Percentiles rank a stretch among this genome's conserved stretches.
These are phyloP conservation scores for Saturnispora hagleri DNA, from an alignment of 805 yeast genomes.

Conservation along the genomic window DNA sequence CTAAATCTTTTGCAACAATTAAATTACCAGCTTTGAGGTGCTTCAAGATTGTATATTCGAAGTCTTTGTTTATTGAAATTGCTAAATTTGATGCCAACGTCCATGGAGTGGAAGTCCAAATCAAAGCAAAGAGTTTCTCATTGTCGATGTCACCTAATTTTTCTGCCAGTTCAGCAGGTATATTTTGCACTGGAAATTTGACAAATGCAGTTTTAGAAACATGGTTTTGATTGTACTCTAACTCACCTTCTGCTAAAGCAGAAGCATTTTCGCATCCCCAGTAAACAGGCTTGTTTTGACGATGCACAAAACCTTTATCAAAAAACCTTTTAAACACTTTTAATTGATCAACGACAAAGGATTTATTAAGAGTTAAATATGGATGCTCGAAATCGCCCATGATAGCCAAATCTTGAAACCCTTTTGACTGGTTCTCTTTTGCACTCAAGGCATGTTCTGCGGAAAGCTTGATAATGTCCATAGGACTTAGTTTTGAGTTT, in stretches of 20 bases:
- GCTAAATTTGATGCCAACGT: conserved; percentile 85
- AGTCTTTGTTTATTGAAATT: conserved; percentile 53
- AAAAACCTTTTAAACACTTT: conserved; percentile 58
- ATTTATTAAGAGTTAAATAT: conserved; percentile 63
- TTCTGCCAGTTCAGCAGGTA: conserved; percentile 15
- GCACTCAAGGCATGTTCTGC: conserved; percentile 59
- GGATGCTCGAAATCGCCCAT: conserved; percentile 74
- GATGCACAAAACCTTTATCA: conserved; percentile 55
- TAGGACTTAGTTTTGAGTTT: conserved; percentile 27
- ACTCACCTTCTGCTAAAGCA: conserved; percentile 93
- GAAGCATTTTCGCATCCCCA: conserved; percentile 95
- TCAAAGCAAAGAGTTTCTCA: conserved; percentile 30
- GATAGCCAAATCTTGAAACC: conserved; percentile 64
- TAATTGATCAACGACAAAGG: conserved; percentile 70
- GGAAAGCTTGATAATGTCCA: conserved; percentile 61
- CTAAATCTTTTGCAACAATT: conserved; percentile 49
- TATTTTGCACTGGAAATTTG: conserved; percentile 45
- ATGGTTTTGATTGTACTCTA: conserved; percentile 74
- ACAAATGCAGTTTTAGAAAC: conserved; percentile 59
- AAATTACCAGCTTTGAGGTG: conserved; percentile 32
- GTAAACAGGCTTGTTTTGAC: conserved; percentile 91
- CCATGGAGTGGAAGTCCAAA: conserved; percentile 99
- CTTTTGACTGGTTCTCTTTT: conserved; percentile 50
- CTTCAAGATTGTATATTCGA: conserved; percentile 47
- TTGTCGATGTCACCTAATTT: conserved; percentile 11